Base-by-base conservation (phyloP, 2,329 filamentous ascomycete genomes). In the Fusarium redolens region DNA sequence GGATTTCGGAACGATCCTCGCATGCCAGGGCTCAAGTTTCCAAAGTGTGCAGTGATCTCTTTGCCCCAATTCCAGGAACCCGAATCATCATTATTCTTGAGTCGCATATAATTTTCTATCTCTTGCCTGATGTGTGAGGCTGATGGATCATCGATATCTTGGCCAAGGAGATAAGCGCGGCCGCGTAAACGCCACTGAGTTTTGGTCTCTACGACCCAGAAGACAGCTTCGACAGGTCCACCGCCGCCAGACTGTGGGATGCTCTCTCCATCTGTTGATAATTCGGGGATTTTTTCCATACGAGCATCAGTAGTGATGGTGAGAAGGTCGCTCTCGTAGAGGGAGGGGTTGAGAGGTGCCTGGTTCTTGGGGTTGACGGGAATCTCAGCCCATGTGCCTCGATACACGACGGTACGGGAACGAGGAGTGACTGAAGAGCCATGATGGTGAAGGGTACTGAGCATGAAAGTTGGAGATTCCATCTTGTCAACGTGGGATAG, bases 101-200 rank as follows among this genome's bases (percentile, higher is more conserved):
- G 68, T 69, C 91, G 85, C 92, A 95, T 95, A 73, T 91, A 83
- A 66, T 83, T 83, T 58, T 84, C 84, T 25, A 96, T 79, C 75
- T 89, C 86, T 56, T 86, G 87, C 81, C 90, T 90, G 50, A 92
- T 88, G 15, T 88, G 88, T 63, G 73, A 69, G 15, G 73, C 78
- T 13, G 75, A 76, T 10, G 77, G 77, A 13, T 78, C 75, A 83
- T 92, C 87, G 65, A 92, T 88, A 75, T 95, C 93, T 54, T 87
- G 85, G 1, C 90, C 93, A 37, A 98, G 85, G 8, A 97, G 84
- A 83, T 91, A 96, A 22, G 92, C 93, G 65, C 85, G 86, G 4
- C 96, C 96, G 52, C 91, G 90, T 38, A 98, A 81, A 66, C 96
- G 89, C 96, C 96, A 98, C 84, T 98, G 96, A 20, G 90, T 92